Base-by-base conservation (phyloP, 805 yeast species). In the Starmerella cellae region DNA sequence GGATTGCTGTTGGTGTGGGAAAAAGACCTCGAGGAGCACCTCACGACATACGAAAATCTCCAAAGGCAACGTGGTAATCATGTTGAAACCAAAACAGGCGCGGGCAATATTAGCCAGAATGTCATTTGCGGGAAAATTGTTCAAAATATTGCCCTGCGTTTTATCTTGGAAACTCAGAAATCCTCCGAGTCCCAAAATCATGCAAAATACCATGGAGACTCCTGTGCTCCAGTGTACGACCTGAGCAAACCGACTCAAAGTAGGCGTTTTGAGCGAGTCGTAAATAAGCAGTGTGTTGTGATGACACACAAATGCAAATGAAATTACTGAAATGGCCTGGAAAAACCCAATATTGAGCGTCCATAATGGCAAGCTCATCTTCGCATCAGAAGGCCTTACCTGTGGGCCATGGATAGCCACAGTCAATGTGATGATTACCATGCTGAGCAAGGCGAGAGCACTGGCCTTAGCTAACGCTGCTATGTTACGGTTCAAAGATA, bases 261-360 rank as follows among this genome's bases (percentile, higher is more conserved):
- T 76, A 5, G 94, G 88, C 18, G 72, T 73, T 49, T 71, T 72
- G 55, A 88, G 69, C 0, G 95, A 83, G 56, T 82, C 83, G 64
- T 78, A 87, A 35, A 87, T 88, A 55, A 87, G 80, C 23, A 88
- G 74, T 0, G 96, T 84, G 58, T 87, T 87, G 60, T 87, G 97
- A 57, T 87, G 97, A 57, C 97, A 87, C 3, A 87, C 96, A 50
- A 88, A 70, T 2, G 97, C 97, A 64, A 87, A 87, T 1, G 95
- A 84, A 26, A 87, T 83, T 38, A 87, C 94, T n/a, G 91, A 79
- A 22, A 87, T 75, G 2, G 95, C 95, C 60, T 87, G 94, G 57
- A 87, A 83, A 3, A 87, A 63, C 33, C 76, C 75, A 11, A 68
- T 60, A 48, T 78, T 78, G 38, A 83, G 56, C 4, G 82, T 64